Evolutionary conservation across 345 rosid species (phyloP), one percentile per base, ranked within the genome.

Genomic region (Combretum micranthum): DNA sequence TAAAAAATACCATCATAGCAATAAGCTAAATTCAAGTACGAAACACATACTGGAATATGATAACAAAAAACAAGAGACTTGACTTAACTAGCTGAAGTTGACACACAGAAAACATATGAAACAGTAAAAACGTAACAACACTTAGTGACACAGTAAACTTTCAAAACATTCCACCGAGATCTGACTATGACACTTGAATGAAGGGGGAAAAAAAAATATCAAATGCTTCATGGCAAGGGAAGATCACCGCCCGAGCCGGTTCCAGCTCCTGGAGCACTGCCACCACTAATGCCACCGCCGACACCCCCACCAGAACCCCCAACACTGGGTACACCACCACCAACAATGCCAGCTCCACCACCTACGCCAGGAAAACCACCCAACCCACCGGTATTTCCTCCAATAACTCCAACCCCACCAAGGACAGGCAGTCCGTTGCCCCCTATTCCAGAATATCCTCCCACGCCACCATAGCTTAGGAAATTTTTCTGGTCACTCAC

Each of bases 401-500:
- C 92, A 13, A 65, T 4, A 5, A 74, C 80, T 3, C 89, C 93
- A 22, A 69, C 69, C 2, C 88, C 86, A 43, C 81, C 81, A 19
- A 72, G 69, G 4, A 39, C 2, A 0, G 88, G 88, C 55, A 80
- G 44, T 18, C 84, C 81, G 32, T 71, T 50, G 47, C 72, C 57
- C 4, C 72, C 57, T 6, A 87, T 3, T 2, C 97, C 96, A 2
- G 81, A 55, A 55, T 17, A 69, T 45, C 91, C 95, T 0, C 90
- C 74, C 2, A 77, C 59, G 4, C 95, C 95, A 20, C 92, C 90
- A n/a, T 76, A 90, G 15, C 77, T 61, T 25, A 68, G 20, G 20
- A 56, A 81, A 75, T 83, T 83, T 80, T 87, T 90, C 61, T 83
- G 81, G 76, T 90, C 96, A 45, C 64, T 70, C 23, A 86, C 63